phyloP scores from a whole-genome alignment of 2,329 filamentous ascomycete species.

The Coniochaeta sp. region DNA sequence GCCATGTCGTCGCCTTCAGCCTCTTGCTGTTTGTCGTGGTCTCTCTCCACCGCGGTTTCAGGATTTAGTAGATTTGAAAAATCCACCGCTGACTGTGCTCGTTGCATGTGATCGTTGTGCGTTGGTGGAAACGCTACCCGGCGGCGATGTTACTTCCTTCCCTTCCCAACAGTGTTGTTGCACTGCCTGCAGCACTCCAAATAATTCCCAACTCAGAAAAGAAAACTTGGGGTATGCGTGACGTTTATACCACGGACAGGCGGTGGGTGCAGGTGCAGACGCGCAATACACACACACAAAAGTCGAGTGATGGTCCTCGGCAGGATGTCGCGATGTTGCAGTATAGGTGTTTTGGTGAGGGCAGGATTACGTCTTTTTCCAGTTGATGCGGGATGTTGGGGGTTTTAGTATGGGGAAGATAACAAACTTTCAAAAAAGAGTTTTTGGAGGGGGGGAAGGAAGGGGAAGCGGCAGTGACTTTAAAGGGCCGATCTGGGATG shows the following conservation, averaged over 20 bases:
- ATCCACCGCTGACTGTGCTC: conserved; percentile 64
- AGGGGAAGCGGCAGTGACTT: conserved; percentile 24
- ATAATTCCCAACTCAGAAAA: neutral
- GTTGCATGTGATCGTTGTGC: conserved; percentile 60
- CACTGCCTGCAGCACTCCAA: neutral
- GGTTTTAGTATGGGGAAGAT: conserved; percentile 7
- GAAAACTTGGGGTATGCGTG: neutral
- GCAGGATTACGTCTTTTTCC: neutral
- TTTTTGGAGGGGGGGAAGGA: conserved; percentile 18
- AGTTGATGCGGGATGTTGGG: conserved; percentile 2
- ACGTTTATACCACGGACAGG: neutral
- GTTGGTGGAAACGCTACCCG: neutral
- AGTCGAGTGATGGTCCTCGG: neutral
- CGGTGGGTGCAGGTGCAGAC: neutral
- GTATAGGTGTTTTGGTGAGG: neutral
- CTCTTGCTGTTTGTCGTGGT: conserved; percentile 9
- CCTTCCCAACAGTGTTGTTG: neutral
- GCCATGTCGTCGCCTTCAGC: conserved; percentile 24
- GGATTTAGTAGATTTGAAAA: conserved; percentile 71
- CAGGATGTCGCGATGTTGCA: neutral
- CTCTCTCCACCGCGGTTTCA: conserved; percentile 23
- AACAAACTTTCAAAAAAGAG: conserved; percentile 20
- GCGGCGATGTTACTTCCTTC: neutral
- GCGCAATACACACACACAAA: too few species aligned
- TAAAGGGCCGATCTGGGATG: conserved; percentile 19